phyloP scores from a whole-genome alignment of 306 rosid species.

The Fragaria vesca region DNA sequence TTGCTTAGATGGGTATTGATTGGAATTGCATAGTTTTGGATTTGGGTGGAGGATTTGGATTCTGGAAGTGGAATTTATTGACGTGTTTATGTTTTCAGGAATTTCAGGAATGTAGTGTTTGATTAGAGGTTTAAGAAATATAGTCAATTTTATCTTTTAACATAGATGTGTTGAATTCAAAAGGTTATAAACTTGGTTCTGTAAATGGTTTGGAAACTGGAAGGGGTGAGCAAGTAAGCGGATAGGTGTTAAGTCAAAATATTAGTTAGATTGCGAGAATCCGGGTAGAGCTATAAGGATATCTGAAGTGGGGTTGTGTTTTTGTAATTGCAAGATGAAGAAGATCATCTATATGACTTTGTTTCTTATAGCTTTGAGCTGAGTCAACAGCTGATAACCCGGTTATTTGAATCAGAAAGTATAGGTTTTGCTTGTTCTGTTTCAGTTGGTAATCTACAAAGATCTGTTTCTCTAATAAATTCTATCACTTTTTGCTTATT shows the following conservation, averaged over 20 bases:
- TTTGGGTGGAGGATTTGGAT: not conserved
- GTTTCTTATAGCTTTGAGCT: slow-evolving; percentile 4
- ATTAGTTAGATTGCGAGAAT: not conserved
- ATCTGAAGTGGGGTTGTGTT: not conserved
- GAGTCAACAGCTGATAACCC: not conserved
- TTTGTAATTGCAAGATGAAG: not conserved
- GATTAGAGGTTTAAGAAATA: not conserved
- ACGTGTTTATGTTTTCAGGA: not conserved
- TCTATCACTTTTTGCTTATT: slow-evolving; percentile 11
- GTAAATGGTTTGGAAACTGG: not conserved
- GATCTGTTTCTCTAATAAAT: not conserved
- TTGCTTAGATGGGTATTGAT: slow-evolving; percentile 23
- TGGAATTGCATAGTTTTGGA: slow-evolving; percentile 10
- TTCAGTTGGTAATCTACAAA: not conserved
- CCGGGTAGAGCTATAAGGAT: not conserved
- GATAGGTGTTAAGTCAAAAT: not conserved
- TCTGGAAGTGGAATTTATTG: not conserved
- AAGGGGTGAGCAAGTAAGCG: not conserved
- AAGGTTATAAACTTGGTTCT: not conserved
- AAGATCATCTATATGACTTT: not conserved
- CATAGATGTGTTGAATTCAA: not conserved
- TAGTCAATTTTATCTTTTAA: not conserved
- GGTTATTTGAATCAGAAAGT: not conserved
- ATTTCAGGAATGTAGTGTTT: not conserved
- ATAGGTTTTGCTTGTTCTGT: not conserved